These are phyloP conservation scores for Ceratobasidium sp. DNA, from an alignment of 1,284 basidiomycete species.

Conservation along the genomic window DNA sequence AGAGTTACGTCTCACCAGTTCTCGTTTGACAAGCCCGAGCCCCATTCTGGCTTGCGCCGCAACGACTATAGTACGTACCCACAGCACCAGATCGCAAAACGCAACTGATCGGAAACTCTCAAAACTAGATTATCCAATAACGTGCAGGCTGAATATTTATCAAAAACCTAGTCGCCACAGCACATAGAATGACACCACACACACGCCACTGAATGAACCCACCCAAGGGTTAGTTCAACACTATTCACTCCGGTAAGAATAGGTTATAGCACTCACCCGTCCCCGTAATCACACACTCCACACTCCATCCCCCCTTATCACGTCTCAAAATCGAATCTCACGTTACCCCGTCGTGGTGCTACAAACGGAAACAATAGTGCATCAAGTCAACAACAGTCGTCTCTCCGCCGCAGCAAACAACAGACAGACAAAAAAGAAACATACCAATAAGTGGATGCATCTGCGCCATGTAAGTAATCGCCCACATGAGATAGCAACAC, in stretches of 20 bases:
- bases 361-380: not conserved
- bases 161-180: not conserved
- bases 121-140: not conserved
- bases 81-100: too few species aligned
- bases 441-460: slow-evolving; percentile 86
- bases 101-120: not conserved
- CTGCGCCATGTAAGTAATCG: slow-evolving; percentile 90
- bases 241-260: not conserved
- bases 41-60: too few species aligned
- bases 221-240: not conserved
- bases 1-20: too few species aligned
- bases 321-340: slow-evolving; percentile 47
- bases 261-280: not conserved
- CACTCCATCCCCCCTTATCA: too few species aligned
- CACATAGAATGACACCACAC: not conserved
- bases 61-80: too few species aligned
- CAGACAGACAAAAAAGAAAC: slow-evolving; percentile 45
- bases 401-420: slow-evolving; percentile 25
- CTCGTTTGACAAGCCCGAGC: too few species aligned
- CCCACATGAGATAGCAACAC: slow-evolving; percentile 93
- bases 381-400: not conserved
- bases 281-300: not conserved
- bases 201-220: not conserved
- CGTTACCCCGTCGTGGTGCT: slow-evolving; percentile 50
- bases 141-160: not conserved